Conservation (phyloP, 495 filamentous ascomycete genomes). For the Neurospora sp. region DNA sequence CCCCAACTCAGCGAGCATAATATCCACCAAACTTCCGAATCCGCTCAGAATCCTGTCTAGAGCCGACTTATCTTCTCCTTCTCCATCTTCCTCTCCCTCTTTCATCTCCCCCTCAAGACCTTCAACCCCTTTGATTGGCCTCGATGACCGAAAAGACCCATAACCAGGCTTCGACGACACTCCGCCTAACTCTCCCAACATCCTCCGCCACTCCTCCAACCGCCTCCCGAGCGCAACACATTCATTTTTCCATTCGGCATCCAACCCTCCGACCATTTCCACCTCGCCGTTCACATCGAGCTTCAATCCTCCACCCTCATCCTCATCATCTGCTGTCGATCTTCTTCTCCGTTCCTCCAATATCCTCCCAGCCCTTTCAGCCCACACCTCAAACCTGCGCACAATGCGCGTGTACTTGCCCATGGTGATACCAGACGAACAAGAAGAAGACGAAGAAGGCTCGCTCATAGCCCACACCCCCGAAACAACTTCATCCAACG, state of each 20-base stretch:
- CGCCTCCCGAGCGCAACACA: slow-evolving; percentile 26
- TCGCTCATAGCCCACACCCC: slow-evolving; percentile 42
- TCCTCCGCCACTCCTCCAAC: slow-evolving; percentile 32
- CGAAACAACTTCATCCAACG: slow-evolving; percentile 39
- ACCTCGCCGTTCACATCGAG: slow-evolving; percentile 16
- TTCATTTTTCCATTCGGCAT: slow-evolving; percentile 35
- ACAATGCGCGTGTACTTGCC: slow-evolving; percentile 41
- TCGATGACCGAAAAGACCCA: not conserved
- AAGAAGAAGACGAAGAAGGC: not conserved
- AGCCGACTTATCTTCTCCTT: slow-evolving; percentile 21
- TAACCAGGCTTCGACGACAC: not conserved
- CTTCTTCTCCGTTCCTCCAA: slow-evolving; percentile 20
- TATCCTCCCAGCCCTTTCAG: slow-evolving; percentile 28
- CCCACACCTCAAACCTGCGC: slow-evolving; percentile 43
- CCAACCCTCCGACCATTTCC: slow-evolving; percentile 32
- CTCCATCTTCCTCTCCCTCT: not conserved
- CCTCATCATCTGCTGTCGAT: slow-evolving; percentile 9
- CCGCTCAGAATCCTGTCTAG: slow-evolving; percentile 30
- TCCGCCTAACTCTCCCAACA: slow-evolving; percentile 25
- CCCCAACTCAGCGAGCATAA: slow-evolving; percentile 39
- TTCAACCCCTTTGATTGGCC: not conserved
- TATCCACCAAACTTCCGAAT: slow-evolving; percentile 27
- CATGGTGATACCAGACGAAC: slow-evolving; percentile 4
- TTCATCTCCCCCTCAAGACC: not conserved
- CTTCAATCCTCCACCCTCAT: slow-evolving; percentile 24